phyloP scores from a whole-genome alignment of 768 basidiomycete species.

The Mycena kentingensis region DNA sequence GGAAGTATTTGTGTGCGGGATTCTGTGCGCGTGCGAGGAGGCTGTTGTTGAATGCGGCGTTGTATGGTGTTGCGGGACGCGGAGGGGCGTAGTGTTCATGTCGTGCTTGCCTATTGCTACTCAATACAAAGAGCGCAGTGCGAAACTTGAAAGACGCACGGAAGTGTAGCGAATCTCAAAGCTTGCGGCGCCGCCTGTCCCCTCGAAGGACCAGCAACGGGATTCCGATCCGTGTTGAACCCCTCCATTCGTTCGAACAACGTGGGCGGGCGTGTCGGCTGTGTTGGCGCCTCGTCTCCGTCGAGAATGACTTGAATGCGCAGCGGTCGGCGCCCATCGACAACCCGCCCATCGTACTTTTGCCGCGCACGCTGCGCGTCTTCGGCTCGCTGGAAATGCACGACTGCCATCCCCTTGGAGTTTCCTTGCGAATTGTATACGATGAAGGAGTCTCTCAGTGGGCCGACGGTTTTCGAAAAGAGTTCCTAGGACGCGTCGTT shows the following conservation, averaged over 20 bases:
- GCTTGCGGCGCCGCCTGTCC: conserved; percentile 3
- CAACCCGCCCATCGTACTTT: conserved; percentile 77
- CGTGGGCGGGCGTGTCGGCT: conserved; percentile 14
- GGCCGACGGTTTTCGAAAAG: conserved; percentile 76
- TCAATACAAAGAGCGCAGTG: background rate
- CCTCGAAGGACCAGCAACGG: conserved; percentile 8
- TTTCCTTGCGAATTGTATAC: conserved; percentile 75
- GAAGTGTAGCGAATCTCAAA: conserved; percentile 17
- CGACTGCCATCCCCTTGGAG: conserved; percentile 81
- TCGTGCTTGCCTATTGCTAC: conserved; percentile 9
- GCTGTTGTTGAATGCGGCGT: conserved; percentile 8
- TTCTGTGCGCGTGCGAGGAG: no score
- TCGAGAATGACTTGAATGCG: conserved; percentile 67
- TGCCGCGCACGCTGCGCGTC: conserved; percentile 64
- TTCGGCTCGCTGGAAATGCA: conserved; percentile 61
- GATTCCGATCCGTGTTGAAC: conserved; percentile 9
- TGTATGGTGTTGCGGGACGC: conserved; percentile 28
- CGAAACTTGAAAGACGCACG: conserved; percentile 20
- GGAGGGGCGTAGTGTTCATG: conserved; percentile 23
- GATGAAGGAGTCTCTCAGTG: conserved; percentile 67
- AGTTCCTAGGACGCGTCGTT: conserved; percentile 54
- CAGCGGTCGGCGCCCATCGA: conserved; percentile 66
- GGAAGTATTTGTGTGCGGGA: conserved; percentile 2
- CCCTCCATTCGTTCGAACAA: conserved; percentile 18
- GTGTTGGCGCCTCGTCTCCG: conserved; percentile 29